phyloP scores from a whole-genome alignment of 192 early-diverging fungal species.

The Coemansia sp. region DNA sequence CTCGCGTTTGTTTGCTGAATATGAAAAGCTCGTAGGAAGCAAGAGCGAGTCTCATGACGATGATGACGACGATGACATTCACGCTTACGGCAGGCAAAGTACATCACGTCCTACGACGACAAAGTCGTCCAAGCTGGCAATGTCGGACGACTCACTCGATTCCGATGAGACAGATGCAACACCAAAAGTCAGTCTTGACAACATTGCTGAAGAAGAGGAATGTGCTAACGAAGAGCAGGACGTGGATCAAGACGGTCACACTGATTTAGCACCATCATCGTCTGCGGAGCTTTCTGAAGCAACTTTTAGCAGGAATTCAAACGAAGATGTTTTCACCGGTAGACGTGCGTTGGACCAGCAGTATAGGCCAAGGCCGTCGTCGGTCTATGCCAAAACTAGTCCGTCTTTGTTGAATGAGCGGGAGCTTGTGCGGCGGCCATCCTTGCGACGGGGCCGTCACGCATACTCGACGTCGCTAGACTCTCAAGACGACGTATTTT shows the following conservation, averaged over 20 bases:
- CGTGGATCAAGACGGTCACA: background rate
- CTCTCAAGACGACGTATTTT: conserved; percentile 18
- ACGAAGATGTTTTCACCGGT: background rate
- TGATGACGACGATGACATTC: conserved; percentile 24
- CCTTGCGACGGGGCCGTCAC: background rate
- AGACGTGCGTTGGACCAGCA: background rate
- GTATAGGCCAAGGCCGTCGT: background rate
- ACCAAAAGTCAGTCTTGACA: conserved; percentile 13
- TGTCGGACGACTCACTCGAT: background rate
- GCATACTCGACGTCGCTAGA: conserved; percentile 23
- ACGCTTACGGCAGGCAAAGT: background rate
- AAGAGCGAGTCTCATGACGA: conserved; percentile 16
- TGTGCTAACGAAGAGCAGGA: conserved; percentile 24
- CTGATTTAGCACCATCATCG: background rate
- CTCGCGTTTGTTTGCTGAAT: conserved; percentile 45
- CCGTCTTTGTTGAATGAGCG: background rate
- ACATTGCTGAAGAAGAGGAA: conserved; percentile 29
- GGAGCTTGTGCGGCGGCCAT: background rate
- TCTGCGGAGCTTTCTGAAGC: background rate
- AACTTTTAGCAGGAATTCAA: background rate
- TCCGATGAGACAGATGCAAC: background rate
- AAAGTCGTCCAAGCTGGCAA: background rate
- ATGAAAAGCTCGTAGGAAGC: conserved; percentile 37
- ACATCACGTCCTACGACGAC: too few species aligned
- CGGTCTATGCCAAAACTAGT: conserved; percentile 1